Conservation (phyloP, 2,329 filamentous ascomycete species). For the Colletotrichum salicis region DNA sequence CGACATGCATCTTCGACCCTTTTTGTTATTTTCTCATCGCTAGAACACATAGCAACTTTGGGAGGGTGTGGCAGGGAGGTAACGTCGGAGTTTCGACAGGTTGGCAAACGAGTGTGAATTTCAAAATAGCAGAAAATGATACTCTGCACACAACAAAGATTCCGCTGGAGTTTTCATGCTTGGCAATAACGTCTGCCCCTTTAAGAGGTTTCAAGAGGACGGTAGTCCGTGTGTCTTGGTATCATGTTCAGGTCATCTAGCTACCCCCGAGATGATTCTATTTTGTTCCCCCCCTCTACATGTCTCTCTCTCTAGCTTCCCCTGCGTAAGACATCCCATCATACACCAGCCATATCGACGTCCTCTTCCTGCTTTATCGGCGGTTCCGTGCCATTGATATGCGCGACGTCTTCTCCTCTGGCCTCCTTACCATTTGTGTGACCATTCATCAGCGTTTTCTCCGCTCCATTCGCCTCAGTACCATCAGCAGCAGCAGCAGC, state of each 20-base stretch:
- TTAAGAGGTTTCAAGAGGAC: not conserved
- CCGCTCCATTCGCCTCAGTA: not conserved
- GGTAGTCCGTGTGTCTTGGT: not conserved
- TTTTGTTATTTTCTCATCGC: not conserved
- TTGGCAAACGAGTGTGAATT: not conserved
- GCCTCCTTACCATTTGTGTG: not conserved
- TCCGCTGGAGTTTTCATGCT: not conserved
- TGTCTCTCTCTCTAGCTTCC: not conserved
- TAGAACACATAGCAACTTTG: not conserved
- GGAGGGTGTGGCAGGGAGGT: not conserved
- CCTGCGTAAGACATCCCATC: not conserved
- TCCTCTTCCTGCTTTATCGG: slow-evolving; percentile 37
- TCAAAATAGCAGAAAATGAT: not conserved
- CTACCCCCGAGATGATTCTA: not conserved
- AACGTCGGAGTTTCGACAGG: slow-evolving; percentile 2
- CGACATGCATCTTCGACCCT: not conserved
- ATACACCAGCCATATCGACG: slow-evolving; percentile 20
- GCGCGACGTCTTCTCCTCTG: not conserved
- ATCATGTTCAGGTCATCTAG: not conserved
- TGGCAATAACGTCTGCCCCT: not conserved
- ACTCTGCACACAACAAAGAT: not conserved
- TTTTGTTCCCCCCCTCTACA: too few relatives aligned
- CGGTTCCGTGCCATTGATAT: slow-evolving; percentile 18
- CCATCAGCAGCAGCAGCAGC: not conserved
- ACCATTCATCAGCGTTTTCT: slow-evolving; percentile 5